These are phyloP conservation scores for Wallacemonas sp. DNA, from an alignment of 208 protist genomes.

Conservation along the genomic window DNA sequence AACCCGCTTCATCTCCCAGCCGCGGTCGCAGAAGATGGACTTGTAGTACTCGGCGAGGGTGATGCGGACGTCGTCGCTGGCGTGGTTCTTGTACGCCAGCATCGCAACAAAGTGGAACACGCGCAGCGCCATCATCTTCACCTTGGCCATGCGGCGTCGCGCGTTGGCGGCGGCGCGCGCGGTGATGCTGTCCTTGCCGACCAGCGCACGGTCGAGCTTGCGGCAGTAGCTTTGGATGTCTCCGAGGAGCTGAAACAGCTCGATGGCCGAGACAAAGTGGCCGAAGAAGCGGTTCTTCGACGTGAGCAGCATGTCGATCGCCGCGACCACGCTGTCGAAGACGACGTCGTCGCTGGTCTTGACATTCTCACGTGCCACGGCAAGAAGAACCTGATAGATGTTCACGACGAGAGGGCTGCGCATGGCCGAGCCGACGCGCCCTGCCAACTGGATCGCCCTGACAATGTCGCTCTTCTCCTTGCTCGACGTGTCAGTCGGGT, in stretches of 20 bases:
- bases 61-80: slow-evolving; percentile 79
- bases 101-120: slow-evolving; percentile 82
- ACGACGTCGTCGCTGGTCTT: slow-evolving; percentile 81
- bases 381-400: slow-evolving; percentile 87
- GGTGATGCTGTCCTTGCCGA: slow-evolving; percentile 45
- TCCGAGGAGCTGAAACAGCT: slow-evolving; percentile 81
- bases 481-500: slow-evolving; percentile 70
- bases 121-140: slow-evolving; percentile 71
- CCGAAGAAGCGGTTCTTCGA: slow-evolving; percentile 88
- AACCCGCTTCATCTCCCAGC: slow-evolving; percentile 80
- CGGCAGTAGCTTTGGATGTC: slow-evolving; percentile 90
- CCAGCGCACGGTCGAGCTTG: slow-evolving; percentile 55
- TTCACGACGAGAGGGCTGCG: slow-evolving; percentile 67
- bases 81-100: slow-evolving; percentile 90
- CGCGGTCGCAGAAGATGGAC: slow-evolving; percentile 88
- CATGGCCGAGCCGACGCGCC: slow-evolving; percentile 69
- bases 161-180: slow-evolving; percentile 48
- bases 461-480: slow-evolving; percentile 83
- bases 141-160: slow-evolving; percentile 54
- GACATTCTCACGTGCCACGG: slow-evolving; percentile 78
- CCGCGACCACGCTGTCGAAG: slow-evolving; percentile 61
- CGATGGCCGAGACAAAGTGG: slow-evolving; percentile 54
- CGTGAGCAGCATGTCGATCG: slow-evolving; percentile 75
- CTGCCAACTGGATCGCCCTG: slow-evolving; percentile 66
- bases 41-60: slow-evolving; percentile 86